A percentile compares a stretch with the other conserved stretches of the same genome.
Conservation (phyloP, 345 rosid species). For the Citrus medica region DNA sequence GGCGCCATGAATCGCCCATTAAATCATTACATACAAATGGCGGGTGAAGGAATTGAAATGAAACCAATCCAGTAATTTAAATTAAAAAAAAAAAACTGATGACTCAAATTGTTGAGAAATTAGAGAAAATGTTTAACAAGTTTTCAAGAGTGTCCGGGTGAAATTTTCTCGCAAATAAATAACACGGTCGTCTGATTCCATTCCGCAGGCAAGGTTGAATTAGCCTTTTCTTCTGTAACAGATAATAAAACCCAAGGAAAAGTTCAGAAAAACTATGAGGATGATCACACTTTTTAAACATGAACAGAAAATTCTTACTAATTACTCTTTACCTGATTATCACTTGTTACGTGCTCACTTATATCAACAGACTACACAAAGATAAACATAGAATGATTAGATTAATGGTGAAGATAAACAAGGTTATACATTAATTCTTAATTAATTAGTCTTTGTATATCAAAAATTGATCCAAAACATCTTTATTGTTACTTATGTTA, state of each 20-base stretch:
- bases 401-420: background rate
- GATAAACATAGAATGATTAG: background rate
- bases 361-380: conserved; percentile 64
- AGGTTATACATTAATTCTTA: background rate
- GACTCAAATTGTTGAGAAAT: conserved; percentile 53
- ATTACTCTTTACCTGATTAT: conserved; percentile 56
- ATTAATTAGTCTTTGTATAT: background rate
- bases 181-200: conserved; percentile 87
- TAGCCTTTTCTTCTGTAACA: conserved; percentile 51
- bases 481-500: no score
- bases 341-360: conserved; percentile 78
- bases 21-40: no score
- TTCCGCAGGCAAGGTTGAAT: conserved; percentile 78
- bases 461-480: no score
- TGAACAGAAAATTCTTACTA: background rate
- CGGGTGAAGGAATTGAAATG: no score
- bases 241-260: background rate
- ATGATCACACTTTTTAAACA: background rate
- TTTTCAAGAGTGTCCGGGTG: conserved; percentile 64
- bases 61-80: no score
- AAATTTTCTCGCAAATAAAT: conserved; percentile 94
- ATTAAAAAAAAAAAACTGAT: no score
- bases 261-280: background rate
- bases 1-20: no score
- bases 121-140: conserved; percentile 70